Evolutionary conservation across 768 basidiomycete species (phyloP).

Genomic region (Auricularia sp.): DNA sequence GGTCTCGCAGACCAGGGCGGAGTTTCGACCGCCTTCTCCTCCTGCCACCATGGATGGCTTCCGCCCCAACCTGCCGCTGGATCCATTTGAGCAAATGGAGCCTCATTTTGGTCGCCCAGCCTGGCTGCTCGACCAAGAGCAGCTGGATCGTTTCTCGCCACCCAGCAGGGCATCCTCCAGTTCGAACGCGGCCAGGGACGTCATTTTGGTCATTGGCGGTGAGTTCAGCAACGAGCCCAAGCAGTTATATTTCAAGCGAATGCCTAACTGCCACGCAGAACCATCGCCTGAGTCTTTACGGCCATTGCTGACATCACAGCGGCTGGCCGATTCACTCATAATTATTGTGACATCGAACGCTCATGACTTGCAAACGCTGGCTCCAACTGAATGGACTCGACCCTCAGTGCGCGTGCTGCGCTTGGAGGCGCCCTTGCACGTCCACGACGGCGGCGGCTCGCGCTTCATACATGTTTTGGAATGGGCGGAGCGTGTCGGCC

Average conservation of each 20-base stretch:
- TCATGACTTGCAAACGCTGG: conserved; percentile 18
- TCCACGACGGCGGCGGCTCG: conserved; percentile 23
- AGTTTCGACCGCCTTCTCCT: no score
- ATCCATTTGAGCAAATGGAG: conserved; percentile 20
- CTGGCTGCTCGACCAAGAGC: conserved; percentile 18
- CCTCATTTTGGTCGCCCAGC: not conserved
- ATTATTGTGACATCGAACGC: conserved; percentile 22
- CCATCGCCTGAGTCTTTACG: conserved; percentile 23
- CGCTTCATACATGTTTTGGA: conserved; percentile 27
- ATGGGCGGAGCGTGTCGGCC: conserved; percentile 30
- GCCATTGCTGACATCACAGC: conserved; percentile 24
- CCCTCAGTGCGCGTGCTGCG: conserved; percentile 27
- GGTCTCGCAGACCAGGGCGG: no score
- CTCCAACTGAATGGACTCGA: conserved; percentile 13
- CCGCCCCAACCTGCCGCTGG: conserved; percentile 23
- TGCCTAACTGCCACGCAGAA: conserved; percentile 11
- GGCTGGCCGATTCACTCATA: conserved; percentile 27
- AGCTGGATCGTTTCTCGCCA: conserved; percentile 15
- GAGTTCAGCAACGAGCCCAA: conserved; percentile 7
- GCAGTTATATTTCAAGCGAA: no score
- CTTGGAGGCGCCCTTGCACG: conserved; percentile 22
- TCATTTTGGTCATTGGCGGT: conserved; percentile 31
- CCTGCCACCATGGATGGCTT: conserved; percentile 10
- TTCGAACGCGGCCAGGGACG: conserved; percentile 18
- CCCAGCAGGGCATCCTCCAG: conserved; percentile 4